phyloP scores from a whole-genome alignment of 306 rosid genomes.

The Sicyos edulis region DNA sequence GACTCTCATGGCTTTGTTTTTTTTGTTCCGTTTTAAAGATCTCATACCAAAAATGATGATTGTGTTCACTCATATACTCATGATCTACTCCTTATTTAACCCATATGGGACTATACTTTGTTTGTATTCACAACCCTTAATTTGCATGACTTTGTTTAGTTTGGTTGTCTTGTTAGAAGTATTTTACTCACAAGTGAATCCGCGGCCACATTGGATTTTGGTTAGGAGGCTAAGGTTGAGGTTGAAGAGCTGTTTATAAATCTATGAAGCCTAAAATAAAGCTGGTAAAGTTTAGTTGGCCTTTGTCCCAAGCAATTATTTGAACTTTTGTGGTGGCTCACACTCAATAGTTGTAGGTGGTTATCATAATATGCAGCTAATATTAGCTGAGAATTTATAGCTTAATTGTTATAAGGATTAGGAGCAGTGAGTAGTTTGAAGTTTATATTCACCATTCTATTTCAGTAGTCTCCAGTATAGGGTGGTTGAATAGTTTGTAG shows the following conservation, averaged over 20 bases:
- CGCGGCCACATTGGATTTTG: not conserved
- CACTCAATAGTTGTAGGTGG: not conserved
- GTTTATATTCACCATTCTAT: not conserved
- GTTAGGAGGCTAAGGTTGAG: not conserved
- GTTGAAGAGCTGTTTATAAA: not conserved
- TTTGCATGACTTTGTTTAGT: not conserved
- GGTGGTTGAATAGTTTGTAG: not conserved
- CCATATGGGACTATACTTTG: too few species aligned
- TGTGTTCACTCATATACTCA: too few species aligned
- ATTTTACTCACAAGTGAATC: not conserved
- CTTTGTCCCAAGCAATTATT: conserved; percentile 7
- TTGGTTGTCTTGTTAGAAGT: not conserved
- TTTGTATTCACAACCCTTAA: too few species aligned
- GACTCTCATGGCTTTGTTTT: too few species aligned
- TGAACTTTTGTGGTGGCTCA: not conserved
- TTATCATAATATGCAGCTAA: not conserved
- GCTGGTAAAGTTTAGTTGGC: not conserved
- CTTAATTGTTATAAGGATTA: conserved; percentile 1
- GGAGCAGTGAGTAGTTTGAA: not conserved
- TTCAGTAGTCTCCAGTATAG: not conserved
- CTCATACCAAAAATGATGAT: too few species aligned
- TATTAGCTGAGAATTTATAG: not conserved
- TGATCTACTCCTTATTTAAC: too few species aligned
- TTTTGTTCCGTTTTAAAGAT: too few species aligned
- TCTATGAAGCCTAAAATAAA: not conserved